Percentiles rank a stretch among this genome's conserved stretches.
Conservation (phyloP, 2,329 filamentous ascomycete genomes). For the Verticillium klebahnii region DNA sequence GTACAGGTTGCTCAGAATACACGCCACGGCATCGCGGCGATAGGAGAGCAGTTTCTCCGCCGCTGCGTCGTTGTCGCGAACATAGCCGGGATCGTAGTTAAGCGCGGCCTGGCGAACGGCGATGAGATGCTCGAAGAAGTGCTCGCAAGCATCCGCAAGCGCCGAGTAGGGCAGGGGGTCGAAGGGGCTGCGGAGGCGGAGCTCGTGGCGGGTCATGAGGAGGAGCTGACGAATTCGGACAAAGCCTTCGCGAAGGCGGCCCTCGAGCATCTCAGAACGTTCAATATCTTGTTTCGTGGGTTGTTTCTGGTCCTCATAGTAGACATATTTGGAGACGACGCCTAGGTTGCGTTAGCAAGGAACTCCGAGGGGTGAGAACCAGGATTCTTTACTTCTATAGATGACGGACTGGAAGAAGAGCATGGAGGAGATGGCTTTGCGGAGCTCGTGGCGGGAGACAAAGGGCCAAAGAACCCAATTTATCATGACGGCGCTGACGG, state of each 20-base stretch:
- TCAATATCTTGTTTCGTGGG: conserved; percentile 47
- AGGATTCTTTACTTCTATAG: conserved; percentile 39
- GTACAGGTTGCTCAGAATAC: conserved; percentile 54
- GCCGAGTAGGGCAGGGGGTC: conserved; percentile 51
- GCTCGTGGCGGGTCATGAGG: conserved; percentile 52
- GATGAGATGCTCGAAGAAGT: conserved; percentile 56
- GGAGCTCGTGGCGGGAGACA: conserved; percentile 53
- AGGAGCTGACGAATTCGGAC: conserved; percentile 52
- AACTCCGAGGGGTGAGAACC: not conserved
- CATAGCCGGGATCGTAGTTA: conserved; percentile 50
- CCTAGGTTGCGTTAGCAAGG: conserved; percentile 18
- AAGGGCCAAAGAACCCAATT: conserved; percentile 61
- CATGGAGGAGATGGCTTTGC: conserved; percentile 51
- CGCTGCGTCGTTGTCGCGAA: conserved; percentile 44
- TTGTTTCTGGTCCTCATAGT: conserved; percentile 49
- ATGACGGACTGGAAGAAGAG: conserved; percentile 54
- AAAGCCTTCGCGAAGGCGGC: conserved; percentile 55
- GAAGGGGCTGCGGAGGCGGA: conserved; percentile 53
- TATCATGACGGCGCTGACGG: conserved; percentile 47
- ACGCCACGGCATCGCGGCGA: conserved; percentile 52
- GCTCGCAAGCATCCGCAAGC: conserved; percentile 50
- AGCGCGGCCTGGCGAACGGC: conserved; percentile 53
- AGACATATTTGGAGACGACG: conserved; percentile 53
- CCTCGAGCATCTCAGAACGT: conserved; percentile 53
- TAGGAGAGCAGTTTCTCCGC: conserved; percentile 43